Evolutionary conservation across 768 basidiomycete species (phyloP).

Genomic region (Trametes cingulata): DNA sequence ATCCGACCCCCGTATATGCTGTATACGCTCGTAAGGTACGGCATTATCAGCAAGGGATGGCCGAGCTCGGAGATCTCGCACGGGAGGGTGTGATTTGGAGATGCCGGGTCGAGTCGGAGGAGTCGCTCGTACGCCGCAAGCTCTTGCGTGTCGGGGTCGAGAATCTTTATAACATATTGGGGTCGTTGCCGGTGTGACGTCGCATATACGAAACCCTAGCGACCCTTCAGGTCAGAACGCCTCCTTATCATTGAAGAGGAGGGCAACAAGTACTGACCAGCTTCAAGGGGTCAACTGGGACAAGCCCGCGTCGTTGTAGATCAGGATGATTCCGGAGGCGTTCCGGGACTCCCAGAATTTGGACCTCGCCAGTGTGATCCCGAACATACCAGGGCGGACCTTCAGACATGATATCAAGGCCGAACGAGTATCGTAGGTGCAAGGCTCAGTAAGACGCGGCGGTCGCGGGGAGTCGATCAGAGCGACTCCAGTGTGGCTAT

Average conservation of each 20-base stretch:
- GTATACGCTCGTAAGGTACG: background rate
- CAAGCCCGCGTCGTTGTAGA: background rate
- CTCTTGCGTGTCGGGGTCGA: background rate
- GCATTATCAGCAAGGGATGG: constrained; percentile 5
- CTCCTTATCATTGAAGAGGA: background rate
- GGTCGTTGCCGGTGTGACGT: background rate
- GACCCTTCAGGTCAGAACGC: too few relatives aligned
- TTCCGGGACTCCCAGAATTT: background rate
- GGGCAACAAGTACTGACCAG: background rate
- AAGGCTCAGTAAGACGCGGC: too few relatives aligned
- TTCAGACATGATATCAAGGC: too few relatives aligned
- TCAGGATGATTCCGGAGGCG: background rate
- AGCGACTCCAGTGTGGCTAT: too few relatives aligned
- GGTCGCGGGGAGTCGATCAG: too few relatives aligned
- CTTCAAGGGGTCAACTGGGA: background rate
- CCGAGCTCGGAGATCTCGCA: background rate
- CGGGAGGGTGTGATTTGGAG: background rate
- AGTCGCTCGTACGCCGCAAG: background rate
- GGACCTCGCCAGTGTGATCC: background rate
- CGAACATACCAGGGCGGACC: background rate
- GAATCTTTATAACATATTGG: background rate
- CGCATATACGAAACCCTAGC: background rate
- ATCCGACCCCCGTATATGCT: background rate
- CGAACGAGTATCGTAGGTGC: too few relatives aligned
- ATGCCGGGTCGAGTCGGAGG: background rate